Percentiles rank a stretch among this genome's conserved stretches.
These are phyloP conservation scores for Botrytis porri DNA, from an alignment of 2,329 filamentous ascomycete species.

Conservation along the genomic window DNA sequence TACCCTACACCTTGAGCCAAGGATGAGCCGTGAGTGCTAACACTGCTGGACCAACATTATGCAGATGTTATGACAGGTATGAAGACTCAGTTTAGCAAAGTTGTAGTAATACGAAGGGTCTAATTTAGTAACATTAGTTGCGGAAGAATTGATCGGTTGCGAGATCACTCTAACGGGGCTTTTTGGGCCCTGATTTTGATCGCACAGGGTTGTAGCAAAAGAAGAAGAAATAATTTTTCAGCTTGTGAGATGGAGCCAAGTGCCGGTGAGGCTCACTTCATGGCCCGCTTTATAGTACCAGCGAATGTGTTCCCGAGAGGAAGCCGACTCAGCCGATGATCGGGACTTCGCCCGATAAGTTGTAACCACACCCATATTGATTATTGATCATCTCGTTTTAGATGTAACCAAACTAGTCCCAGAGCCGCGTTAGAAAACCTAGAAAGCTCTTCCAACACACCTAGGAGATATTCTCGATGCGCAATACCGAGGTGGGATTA, in stretches of 20 bases:
- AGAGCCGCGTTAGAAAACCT: not conserved
- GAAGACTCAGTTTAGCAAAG: no score
- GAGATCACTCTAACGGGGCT: not conserved
- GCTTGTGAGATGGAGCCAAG: not conserved
- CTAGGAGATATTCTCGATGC: not conserved
- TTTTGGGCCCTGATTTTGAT: not conserved
- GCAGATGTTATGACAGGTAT: no score
- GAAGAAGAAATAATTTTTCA: not conserved
- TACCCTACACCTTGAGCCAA: not conserved
- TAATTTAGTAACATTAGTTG: not conserved
- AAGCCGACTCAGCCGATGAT: not conserved
- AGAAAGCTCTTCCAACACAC: not conserved
- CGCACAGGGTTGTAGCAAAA: not conserved
- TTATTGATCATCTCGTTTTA: not conserved
- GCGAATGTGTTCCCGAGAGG: not conserved
- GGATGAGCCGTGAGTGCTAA: not conserved
- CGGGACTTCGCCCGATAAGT: not conserved
- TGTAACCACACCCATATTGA: not conserved
- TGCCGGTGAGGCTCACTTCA: not conserved
- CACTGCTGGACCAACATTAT: not conserved
- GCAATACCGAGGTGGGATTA: not conserved
- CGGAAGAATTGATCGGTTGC: not conserved
- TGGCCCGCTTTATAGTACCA: not conserved
- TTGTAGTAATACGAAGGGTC: not conserved
- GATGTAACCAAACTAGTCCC: no score